Evolutionary conservation across 2,329 filamentous ascomycete genomes (phyloP).

Genomic region (Hypoxylon sp.): DNA sequence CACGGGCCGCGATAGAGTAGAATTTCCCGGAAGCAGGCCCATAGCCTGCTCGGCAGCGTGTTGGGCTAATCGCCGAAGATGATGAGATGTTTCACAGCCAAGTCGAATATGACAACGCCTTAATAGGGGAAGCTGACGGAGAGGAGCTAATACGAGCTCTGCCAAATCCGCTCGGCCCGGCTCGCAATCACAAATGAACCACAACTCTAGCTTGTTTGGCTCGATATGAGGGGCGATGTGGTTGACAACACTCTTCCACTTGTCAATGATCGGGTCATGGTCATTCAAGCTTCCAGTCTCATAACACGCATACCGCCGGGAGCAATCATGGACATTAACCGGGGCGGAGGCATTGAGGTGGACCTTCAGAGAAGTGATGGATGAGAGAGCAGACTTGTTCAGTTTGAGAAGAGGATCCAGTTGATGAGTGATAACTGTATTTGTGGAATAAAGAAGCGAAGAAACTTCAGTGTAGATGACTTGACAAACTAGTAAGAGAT

Average conservation of each 20-base stretch:
- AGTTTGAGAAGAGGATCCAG: constrained; percentile 13
- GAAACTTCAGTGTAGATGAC: constrained; percentile 6
- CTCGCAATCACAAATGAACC: neutral
- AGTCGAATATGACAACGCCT: constrained; percentile 1
- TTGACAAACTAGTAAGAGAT: constrained; percentile 16
- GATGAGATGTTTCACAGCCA: neutral
- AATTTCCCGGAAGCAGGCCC: neutral
- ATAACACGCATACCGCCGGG: neutral
- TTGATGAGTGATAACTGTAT: constrained; percentile 11
- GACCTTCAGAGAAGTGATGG: neutral
- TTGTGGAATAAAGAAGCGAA: constrained; percentile 16
- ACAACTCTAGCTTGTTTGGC: neutral
- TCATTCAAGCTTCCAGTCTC: neutral
- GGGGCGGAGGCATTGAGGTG: neutral
- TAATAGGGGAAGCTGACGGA: neutral
- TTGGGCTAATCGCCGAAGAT: neutral
- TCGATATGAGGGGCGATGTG: neutral
- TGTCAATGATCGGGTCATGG: neutral
- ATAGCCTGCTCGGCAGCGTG: neutral
- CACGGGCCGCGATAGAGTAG: neutral
- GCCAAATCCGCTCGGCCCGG: neutral
- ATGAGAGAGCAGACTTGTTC: neutral
- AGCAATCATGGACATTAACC: neutral
- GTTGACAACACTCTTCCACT: neutral
- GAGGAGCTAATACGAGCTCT: neutral